Percentiles rank a stretch among this genome's conserved stretches.
Conservation (phyloP, 2,329 filamentous ascomycete genomes). For the Fusarium sp. region DNA sequence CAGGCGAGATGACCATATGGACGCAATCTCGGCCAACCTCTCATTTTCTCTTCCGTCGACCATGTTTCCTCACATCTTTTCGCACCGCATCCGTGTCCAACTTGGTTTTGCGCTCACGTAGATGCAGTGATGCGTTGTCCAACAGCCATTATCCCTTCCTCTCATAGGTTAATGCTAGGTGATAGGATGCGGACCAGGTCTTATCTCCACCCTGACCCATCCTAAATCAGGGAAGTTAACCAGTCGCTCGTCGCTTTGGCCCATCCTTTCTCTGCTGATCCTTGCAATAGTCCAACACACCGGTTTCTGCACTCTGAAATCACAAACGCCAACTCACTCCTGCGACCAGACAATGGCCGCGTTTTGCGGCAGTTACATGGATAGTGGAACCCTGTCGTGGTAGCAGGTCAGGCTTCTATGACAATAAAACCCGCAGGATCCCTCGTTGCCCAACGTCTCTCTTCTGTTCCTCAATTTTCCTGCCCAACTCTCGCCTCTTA, state of each 20-base stretch:
- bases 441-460: constrained; percentile 53
- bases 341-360: constrained; percentile 58
- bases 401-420: constrained; percentile 44
- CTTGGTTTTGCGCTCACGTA: constrained; percentile 41
- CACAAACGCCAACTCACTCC: constrained; percentile 57
- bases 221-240: constrained; percentile 52
- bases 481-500: constrained; percentile 48
- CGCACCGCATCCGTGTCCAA: constrained; percentile 22
- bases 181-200: constrained; percentile 55
- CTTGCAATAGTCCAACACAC: constrained; percentile 43
- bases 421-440: constrained; percentile 62
- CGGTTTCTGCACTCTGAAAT: constrained; percentile 43
- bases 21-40: constrained; percentile 41
- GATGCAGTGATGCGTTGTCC: constrained; percentile 57
- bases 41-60: constrained; percentile 7
- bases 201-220: constrained; percentile 50
- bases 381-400: constrained; percentile 39
- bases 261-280: constrained; percentile 44
- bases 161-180: constrained; percentile 47
- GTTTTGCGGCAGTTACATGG: constrained; percentile 38
- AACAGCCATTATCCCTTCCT: constrained; percentile 56
- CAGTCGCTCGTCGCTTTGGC: constrained; percentile 43
- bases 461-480: constrained; percentile 45
- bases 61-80: constrained; percentile 20
- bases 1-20: constrained; percentile 30